phyloP scores from a whole-genome alignment of 805 yeast species.

The Teunomyces atbi region DNA sequence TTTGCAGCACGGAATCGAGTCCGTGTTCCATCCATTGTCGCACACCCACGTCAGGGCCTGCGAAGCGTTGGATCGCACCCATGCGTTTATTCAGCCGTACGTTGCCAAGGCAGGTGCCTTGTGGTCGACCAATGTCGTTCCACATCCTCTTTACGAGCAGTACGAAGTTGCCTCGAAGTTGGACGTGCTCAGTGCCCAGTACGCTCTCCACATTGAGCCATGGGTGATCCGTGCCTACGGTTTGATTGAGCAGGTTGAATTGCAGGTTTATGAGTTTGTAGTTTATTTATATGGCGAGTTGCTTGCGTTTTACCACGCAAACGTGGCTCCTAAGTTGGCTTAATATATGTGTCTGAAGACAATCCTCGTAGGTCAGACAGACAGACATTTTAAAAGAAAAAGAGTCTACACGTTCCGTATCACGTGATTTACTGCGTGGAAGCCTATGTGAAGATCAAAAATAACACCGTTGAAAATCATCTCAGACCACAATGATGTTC shows the following conservation, averaged over 20 bases:
- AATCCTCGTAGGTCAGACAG: too few relatives aligned
- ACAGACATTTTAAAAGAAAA: too few relatives aligned
- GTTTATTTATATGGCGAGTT: constrained; percentile 17
- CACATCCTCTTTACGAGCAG: constrained; percentile 34
- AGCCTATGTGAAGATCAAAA: too few relatives aligned
- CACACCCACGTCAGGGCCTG: constrained; percentile 37
- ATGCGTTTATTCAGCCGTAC: constrained; percentile 30
- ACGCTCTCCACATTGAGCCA: constrained; percentile 29
- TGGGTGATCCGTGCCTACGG: constrained; percentile 30
- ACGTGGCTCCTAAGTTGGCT: constrained; percentile 20
- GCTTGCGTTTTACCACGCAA: constrained; percentile 18
- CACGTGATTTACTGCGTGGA: not conserved
- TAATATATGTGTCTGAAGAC: not conserved
- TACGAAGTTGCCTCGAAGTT: constrained; percentile 30
- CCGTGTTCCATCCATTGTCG: constrained; percentile 38
- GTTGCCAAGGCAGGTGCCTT: constrained; percentile 21
- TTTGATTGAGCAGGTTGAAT: constrained; percentile 34
- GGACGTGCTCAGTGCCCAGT: constrained; percentile 18
- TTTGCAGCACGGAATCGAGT: constrained; percentile 28
- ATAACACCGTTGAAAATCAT: too few relatives aligned
- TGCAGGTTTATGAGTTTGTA: constrained; percentile 26
- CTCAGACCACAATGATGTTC: not conserved
- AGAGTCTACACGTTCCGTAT: too few relatives aligned
- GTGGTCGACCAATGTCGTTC: constrained; percentile 37
- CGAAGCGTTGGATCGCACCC: constrained; percentile 29